Evolutionary conservation across 2,329 filamentous ascomycete genomes (phyloP).

Genomic region (Epicoccum nigrum): DNA sequence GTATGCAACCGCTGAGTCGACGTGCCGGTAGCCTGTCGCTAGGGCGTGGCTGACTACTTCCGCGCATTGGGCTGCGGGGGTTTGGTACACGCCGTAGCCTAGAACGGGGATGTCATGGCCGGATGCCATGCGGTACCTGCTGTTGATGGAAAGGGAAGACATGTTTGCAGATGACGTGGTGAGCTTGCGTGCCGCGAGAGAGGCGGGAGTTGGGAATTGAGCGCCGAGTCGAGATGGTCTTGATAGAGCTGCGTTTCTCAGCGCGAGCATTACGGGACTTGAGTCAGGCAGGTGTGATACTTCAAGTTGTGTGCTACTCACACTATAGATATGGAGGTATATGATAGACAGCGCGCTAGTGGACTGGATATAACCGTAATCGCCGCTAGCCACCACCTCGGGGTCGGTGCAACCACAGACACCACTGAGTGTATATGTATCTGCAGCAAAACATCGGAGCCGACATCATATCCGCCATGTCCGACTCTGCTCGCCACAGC

Average conservation of each 20-base stretch:
- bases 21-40: conserved; percentile 65
- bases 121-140: conserved; percentile 61
- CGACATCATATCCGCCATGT: too few species aligned
- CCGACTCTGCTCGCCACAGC: too few species aligned
- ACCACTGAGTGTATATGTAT: too few species aligned
- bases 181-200: conserved; percentile 15
- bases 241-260: conserved; percentile 11
- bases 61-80: conserved; percentile 62
- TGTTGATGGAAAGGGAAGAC: conserved; percentile 53
- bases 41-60: conserved; percentile 65
- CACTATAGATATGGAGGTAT: too few species aligned
- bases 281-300: too few species aligned
- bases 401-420: too few species aligned
- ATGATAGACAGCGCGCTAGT: too few species aligned
- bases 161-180: conserved; percentile 45
- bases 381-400: too few species aligned
- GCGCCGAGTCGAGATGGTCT: conserved; percentile 20
- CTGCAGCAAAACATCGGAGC: too few species aligned
- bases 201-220: conserved; percentile 17
- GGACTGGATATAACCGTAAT: too few species aligned
- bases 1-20: conserved; percentile 70
- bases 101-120: conserved; percentile 66
- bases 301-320: too few species aligned
- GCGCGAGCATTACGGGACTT: conserved; percentile 3
- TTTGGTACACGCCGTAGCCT: conserved; percentile 61